Evolutionary conservation across 306 rosid genomes (phyloP), one percentile per base, ranked within the genome.

Genomic region (Trichosanthes truncata): DNA sequence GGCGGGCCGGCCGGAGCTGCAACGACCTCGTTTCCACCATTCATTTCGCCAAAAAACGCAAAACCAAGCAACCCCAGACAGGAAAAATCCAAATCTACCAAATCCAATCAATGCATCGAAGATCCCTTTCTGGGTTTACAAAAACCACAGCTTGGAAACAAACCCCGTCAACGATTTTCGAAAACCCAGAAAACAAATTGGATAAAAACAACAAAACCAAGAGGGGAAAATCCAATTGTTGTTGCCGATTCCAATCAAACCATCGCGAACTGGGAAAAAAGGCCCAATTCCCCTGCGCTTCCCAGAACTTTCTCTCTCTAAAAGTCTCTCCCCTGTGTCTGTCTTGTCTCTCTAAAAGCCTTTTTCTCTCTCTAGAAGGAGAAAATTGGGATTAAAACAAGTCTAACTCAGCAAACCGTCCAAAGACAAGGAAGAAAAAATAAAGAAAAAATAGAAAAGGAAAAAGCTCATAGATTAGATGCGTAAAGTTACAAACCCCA

Each of bases 1-100:
- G 91, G 87, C 51, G 92, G 93, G 73, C 86, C 98, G 84, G 81
- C 96, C 87, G 96, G 87, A 91, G 96, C 97, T 87, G 87, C 90
- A 78, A 88, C 88, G 85, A 83, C 97, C 83, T 88, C 99, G 83
- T 93, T 96, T 80, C 93, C 94, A 83, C 94, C 97, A 90, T 90
- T 90, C 99, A 96, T 96, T 86, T 88, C 63, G 67, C 79, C 59
- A 35, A 52, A 73, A 68, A 71, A 81, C 72, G 26, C 79, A 67
- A 88, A 91, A 87, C 92, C 25, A 77, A 91, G 91, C 82, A 81
- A 46, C 76, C 78, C 83, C 83, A 67, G 81, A 81, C 80, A 29
- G 9, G 75, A 71, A 82, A 85, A 67, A 89, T 85, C 89, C 81
- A 83, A 87, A 78, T 79, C 77, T 56, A 68, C 89, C 77, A 82